These are phyloP conservation scores for Candida wancherniae DNA, from an alignment of 805 yeast genomes.

Conservation along the genomic window DNA sequence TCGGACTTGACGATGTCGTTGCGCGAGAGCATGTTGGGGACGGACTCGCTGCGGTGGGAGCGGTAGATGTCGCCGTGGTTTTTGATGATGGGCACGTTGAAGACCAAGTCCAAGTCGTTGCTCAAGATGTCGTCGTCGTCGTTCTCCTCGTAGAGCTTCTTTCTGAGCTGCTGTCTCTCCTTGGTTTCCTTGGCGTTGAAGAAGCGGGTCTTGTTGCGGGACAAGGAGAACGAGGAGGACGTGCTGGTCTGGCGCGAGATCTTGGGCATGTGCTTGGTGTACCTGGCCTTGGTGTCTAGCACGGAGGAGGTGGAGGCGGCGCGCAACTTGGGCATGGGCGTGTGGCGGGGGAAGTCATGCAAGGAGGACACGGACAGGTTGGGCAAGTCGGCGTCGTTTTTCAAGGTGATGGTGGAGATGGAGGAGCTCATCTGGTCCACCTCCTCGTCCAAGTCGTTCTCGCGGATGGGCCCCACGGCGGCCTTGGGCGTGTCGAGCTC, in stretches of 20 bases:
- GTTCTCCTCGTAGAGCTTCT: constrained; percentile 38
- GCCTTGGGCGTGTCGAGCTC: constrained; percentile 3
- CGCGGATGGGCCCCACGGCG: constrained; percentile 3
- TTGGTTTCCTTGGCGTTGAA: constrained; percentile 34
- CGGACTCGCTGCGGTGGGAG: constrained; percentile 13
- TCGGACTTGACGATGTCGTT: constrained; percentile 23
- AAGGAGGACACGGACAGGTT: neutral
- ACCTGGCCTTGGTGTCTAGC: constrained; percentile 3
- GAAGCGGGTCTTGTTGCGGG: constrained; percentile 33
- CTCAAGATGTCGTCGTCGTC: constrained; percentile 35
- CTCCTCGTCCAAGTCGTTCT: constrained; percentile 3
- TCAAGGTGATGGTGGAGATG: constrained; percentile 19
- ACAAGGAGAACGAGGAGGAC: constrained; percentile 19
- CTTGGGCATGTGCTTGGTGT: constrained; percentile 4
- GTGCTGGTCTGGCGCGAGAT: constrained; percentile 11
- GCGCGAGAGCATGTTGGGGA: constrained; percentile 20
- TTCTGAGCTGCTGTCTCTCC: constrained; percentile 32
- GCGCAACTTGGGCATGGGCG: constrained; percentile 10
- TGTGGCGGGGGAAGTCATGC: constrained; percentile 1
- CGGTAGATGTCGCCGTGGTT: constrained; percentile 31
- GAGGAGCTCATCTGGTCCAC: constrained; percentile 13
- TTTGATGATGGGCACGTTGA: constrained; percentile 40
- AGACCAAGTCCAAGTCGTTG: constrained; percentile 36
- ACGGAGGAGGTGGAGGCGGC: constrained; percentile 15
- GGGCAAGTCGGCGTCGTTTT: constrained; percentile 4